Percentiles rank a stretch among this genome's conserved stretches.
These are phyloP conservation scores for Erodium chrysanthum DNA, from an alignment of 441 rosid species.

Conservation along the genomic window DNA sequence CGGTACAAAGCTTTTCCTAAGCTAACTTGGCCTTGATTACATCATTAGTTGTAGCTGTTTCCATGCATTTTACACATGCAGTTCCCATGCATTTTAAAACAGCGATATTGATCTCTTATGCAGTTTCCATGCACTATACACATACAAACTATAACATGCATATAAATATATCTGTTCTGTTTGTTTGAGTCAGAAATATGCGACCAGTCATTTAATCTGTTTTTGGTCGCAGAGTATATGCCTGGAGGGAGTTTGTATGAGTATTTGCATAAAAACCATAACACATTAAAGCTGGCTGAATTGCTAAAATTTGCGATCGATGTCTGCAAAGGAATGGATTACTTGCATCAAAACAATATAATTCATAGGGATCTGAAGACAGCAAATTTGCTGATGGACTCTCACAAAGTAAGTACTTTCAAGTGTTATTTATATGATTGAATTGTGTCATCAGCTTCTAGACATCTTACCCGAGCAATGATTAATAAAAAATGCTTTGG, in stretches of 20 bases:
- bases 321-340: conserved; percentile 67
- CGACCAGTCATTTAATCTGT: neutral
- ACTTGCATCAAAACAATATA: conserved; percentile 61
- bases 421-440: conserved; percentile 3
- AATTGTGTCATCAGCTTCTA: neutral
- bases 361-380: conserved; percentile 78
- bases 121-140: neutral
- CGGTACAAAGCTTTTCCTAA: no score
- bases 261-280: conserved; percentile 53
- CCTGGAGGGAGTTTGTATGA: conserved; percentile 66
- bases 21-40: no score
- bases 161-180: neutral
- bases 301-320: conserved; percentile 58
- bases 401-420: conserved; percentile 32
- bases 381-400: conserved; percentile 68
- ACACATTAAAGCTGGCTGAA: conserved; percentile 38
- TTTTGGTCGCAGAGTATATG: conserved; percentile 56
- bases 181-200: neutral
- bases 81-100: no score
- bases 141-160: neutral
- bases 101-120: no score
- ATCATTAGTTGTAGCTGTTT: neutral
- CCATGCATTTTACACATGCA: no score
- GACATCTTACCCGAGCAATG: neutral
- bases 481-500: neutral